Base-by-base conservation (phyloP, 78 protist genomes). In the Dictyostelium discoideum region DNA sequence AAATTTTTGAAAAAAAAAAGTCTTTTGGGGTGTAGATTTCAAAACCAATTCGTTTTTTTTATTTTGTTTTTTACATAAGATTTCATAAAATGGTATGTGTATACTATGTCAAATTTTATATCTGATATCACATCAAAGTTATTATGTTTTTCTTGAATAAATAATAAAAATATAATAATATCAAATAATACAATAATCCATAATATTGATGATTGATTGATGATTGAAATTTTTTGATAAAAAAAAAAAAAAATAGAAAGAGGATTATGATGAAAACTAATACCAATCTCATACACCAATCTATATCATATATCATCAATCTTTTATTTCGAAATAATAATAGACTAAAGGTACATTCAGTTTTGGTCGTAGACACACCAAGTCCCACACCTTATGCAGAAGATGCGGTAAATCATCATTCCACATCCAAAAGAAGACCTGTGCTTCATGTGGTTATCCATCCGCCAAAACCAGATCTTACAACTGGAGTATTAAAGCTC, bases 371-470 rank as follows among this genome's bases (percentile, higher is more conserved):
- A 97, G 99, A 90, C 97, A 98, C 97, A 84, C 92, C 81, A 98
- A 99, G 98, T 86, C 99, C 67, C 99, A 99, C 98, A 96, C 97
- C 32, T 73, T 96, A 84, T 99, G 99, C 98, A 77, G 96, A 57
- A 98, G 99, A 57, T 99, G 99, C 96, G 99, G 99, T 29, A 60
- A 86, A 69, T 57, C 98, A 40, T 72, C 99, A 3, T 99, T 78
- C 97, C 99, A 99, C 95, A 77, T 95, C 94, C 99, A 98, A 97
- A 98, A 98, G 98, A 50, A 86, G 96, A 60, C 76, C 22, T 99
- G 99, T 96, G 97, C 98, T 46, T 92, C 99, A 24, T 99, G 99
- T 97, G 99, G 98, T 37, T 99, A 97, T 98, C 99, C 99, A 37
- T 78, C 96, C 0, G 97, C 99, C 85, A 93, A 96, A 60, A 87